These are phyloP conservation scores for Anastatica hierochuntica DNA, from an alignment of 345 rosid species.

Conservation along the genomic window DNA sequence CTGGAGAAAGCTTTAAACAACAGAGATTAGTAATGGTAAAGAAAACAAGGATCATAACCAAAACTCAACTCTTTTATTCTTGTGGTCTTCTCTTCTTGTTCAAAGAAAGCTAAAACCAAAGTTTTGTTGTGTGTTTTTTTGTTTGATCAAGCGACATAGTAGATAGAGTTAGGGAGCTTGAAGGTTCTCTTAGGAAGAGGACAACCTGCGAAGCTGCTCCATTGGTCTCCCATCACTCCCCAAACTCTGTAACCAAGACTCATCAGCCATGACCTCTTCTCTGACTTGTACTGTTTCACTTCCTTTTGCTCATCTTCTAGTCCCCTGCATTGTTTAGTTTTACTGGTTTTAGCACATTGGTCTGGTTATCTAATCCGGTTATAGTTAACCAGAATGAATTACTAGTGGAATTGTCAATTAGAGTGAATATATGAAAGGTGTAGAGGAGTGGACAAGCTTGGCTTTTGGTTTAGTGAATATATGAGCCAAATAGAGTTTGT, in stretches of 20 bases:
- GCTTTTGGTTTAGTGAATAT: no score
- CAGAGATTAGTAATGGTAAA: constrained; percentile 18
- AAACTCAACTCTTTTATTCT: neutral
- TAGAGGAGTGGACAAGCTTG: no score
- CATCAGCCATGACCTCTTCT: constrained; percentile 40
- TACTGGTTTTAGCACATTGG: neutral
- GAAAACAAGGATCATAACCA: neutral
- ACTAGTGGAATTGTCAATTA: no score
- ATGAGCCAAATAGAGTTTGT: no score
- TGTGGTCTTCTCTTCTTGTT: neutral
- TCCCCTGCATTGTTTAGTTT: constrained; percentile 36
- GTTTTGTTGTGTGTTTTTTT: constrained; percentile 2
- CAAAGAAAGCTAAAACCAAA: constrained; percentile 6
- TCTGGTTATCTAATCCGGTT: constrained; percentile 3
- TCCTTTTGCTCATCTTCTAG: constrained; percentile 46
- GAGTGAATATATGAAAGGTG: no score
- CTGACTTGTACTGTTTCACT: constrained; percentile 53
- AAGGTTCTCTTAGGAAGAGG: constrained; percentile 61
- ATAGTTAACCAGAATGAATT: no score
- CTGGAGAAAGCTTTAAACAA: constrained; percentile 81
- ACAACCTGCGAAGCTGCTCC: constrained; percentile 67
- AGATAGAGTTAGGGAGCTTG: constrained; percentile 84
- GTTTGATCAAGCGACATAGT: constrained; percentile 37
- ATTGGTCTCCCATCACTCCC: constrained; percentile 76
- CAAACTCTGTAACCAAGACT: constrained; percentile 63